phyloP scores from a whole-genome alignment of 352 stramenopile species.

The Phytophthora ohioensis region DNA sequence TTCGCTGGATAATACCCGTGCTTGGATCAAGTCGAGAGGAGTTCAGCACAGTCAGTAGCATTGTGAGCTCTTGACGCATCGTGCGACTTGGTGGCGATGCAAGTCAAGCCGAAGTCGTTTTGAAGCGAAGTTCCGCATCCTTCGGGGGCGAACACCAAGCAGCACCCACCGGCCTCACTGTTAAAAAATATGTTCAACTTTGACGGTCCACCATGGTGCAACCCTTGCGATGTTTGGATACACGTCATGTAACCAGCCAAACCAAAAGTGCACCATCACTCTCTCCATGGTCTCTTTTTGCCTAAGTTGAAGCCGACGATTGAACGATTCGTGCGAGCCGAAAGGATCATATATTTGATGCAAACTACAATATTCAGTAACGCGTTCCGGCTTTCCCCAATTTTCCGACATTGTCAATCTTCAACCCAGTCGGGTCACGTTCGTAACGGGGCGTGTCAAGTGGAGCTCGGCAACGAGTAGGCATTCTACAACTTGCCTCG shows the following conservation, averaged over 20 bases:
- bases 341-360: constrained; percentile 31
- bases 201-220: neutral
- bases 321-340: constrained; percentile 8
- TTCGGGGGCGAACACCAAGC: constrained; percentile 5
- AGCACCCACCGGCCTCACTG: constrained; percentile 8
- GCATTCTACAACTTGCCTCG: constrained; percentile 33
- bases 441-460: constrained; percentile 15
- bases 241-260: neutral
- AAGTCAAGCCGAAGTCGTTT: neutral
- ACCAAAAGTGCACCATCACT: constrained; percentile 17
- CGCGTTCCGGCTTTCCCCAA: constrained; percentile 5
- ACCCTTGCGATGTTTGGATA: constrained; percentile 4
- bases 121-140: constrained; percentile 2
- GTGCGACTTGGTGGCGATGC: neutral
- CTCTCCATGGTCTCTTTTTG: constrained; percentile 3
- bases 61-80: neutral
- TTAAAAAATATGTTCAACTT: constrained; percentile 6
- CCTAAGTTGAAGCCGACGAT: constrained; percentile 5
- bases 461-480: constrained; percentile 3
- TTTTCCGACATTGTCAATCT: constrained; percentile 23
- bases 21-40: constrained; percentile 4
- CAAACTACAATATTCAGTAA: constrained; percentile 23
- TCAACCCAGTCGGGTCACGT: constrained; percentile 21
- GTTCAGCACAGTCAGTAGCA: neutral
- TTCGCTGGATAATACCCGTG: no score